Evolutionary conservation across 2,329 filamentous ascomycete species (phyloP).

Genomic region (Claviceps arundinis): DNA sequence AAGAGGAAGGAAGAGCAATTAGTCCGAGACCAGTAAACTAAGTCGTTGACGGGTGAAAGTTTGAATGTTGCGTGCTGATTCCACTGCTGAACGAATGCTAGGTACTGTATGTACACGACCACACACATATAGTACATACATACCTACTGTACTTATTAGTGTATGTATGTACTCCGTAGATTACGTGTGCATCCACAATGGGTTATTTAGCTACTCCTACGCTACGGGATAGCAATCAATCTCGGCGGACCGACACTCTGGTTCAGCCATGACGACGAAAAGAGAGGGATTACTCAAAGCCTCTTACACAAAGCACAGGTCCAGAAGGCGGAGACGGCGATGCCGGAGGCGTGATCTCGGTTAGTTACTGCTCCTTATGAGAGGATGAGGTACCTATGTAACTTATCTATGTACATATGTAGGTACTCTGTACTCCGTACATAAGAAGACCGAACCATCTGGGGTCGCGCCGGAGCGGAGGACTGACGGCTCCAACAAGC

Average conservation of each 20-base stretch:
- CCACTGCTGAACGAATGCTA: neutral
- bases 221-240: neutral
- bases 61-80: neutral
- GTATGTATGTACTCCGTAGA: too few relatives aligned
- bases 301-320: neutral
- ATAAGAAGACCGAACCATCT: neutral
- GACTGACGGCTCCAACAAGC: slow-evolving; percentile 1
- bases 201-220: neutral
- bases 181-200: neutral
- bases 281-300: neutral
- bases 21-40: neutral
- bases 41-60: neutral
- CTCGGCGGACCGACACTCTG: neutral
- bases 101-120: neutral
- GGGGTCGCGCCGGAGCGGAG: slow-evolving; percentile 1
- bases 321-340: slow-evolving; percentile 2
- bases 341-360: slow-evolving; percentile 2
- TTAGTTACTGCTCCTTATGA: neutral
- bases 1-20: neutral
- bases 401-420: too few relatives aligned
- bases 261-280: neutral
- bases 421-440: neutral
- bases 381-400: too few relatives aligned
- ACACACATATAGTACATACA: too few relatives aligned
- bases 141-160: too few relatives aligned